phyloP scores from a whole-genome alignment of 495 filamentous ascomycete genomes.

The Penicillium subrubescens region DNA sequence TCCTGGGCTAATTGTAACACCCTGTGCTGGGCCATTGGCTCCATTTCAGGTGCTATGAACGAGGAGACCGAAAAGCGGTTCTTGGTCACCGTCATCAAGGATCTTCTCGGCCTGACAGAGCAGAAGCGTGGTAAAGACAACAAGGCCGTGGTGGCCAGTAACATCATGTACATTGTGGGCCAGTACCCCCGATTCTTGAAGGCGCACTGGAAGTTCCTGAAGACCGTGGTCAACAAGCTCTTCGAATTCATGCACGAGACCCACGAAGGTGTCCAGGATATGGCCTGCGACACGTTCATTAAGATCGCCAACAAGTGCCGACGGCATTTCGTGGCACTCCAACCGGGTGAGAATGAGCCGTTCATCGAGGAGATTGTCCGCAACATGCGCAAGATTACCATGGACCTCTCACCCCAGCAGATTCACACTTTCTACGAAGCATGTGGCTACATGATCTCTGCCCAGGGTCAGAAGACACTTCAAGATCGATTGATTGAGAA shows the following conservation, averaged over 20 bases:
- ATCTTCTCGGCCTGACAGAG: constrained; percentile 95
- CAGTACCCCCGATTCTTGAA: constrained; percentile 98
- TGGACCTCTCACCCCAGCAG: constrained; percentile 92
- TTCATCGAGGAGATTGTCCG: constrained; percentile 99
- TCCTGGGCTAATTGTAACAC: constrained; percentile 99
- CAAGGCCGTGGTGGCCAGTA: constrained; percentile 97
- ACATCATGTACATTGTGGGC: constrained; percentile 99
- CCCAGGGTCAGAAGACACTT: constrained; percentile 87
- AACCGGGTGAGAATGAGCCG: constrained; percentile 90
- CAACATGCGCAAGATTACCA: constrained; percentile 91
- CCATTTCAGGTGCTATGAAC: constrained; percentile 98
- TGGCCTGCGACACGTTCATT: constrained; percentile 99
- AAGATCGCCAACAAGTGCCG: constrained; percentile 99
- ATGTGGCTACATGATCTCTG: constrained; percentile 98
- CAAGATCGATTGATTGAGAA: constrained; percentile 91
- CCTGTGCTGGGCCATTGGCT: constrained; percentile 98
- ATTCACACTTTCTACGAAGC: constrained; percentile 99
- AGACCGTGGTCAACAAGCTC: constrained; percentile 99
- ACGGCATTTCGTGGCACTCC: constrained; percentile 93
- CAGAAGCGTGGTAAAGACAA: constrained; percentile 99
- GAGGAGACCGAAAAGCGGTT: constrained; percentile 99
- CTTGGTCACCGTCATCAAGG: constrained; percentile 97
- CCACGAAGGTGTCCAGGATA: constrained; percentile 98
- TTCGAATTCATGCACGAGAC: constrained; percentile 99
- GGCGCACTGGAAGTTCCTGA: constrained; percentile 99